Evolutionary conservation across 495 filamentous ascomycete species (phyloP), one percentile per base, ranked within the genome.

Genomic region (Aspergillus leporis): DNA sequence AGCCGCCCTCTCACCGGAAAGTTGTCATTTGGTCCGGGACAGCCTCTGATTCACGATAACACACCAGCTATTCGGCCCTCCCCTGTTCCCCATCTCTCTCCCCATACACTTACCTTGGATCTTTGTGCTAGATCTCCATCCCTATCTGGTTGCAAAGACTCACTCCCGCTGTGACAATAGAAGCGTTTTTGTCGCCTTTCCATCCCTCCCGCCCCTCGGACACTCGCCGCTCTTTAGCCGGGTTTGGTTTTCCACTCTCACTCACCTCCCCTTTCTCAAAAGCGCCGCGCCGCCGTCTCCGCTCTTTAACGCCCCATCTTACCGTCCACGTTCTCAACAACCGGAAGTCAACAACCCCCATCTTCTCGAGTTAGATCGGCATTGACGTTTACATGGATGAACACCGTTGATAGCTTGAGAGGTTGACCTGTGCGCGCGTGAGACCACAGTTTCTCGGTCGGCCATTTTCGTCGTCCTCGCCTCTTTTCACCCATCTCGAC

Each of bases 251-350:
- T n/a, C 21, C 43, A 21, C 21, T 22, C 43, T 45, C 7, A 45
- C 19, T 45, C 21, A n/a, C n/a, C 25, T 47, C 59, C 59, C 57
- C 59, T 58, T 60, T 58, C 58, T n/a, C 7, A 47, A 41, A n/a
- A 47, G 43, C 43, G 32, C 56, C 59, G 55, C 59, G 45, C 38
- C 62, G 53, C 56, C 60, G 54, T 40, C 60, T 60, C 49, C 56
- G 48, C 49, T 52, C 56, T 60, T 56, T 60, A 58, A n/a, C 61
- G 18, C 52, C 61, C 50, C 55, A 46, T 31, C 61, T 48, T 23
- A 50, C 59, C 51, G 48, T 53, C 46, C 32, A 60, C 50, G 6
- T 18, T 61, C 52, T 55, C 46, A 22, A 36, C 53, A 49, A 60
- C 60, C 38, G 53, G 60, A 49, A 58, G 51, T 31, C 45, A 46